A percentile compares a stretch with the other conserved stretches of the same genome.
Conservation (phyloP, 768 basidiomycete species). For the Podaxis carcinomalis region DNA sequence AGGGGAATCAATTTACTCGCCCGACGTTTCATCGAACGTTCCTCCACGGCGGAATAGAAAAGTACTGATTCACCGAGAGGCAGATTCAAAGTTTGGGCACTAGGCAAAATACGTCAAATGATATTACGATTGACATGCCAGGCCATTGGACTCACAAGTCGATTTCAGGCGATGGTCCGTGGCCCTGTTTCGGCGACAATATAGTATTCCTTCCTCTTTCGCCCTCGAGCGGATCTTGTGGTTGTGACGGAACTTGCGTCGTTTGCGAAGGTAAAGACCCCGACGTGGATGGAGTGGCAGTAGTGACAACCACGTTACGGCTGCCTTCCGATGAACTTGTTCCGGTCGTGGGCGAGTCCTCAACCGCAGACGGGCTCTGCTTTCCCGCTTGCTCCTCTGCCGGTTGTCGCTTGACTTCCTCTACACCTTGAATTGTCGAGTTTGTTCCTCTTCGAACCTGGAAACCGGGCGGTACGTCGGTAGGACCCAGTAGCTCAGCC, state of each 20-base stretch:
- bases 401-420: slow-evolving; percentile 4
- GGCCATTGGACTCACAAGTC: slow-evolving; percentile 38
- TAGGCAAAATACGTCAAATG: not conserved
- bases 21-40: slow-evolving; percentile 48
- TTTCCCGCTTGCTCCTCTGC: not conserved
- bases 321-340: slow-evolving; percentile 40
- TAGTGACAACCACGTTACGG: slow-evolving; percentile 32
- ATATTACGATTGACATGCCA: not conserved
- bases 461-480: slow-evolving; percentile 8
- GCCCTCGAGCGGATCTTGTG: slow-evolving; percentile 15
- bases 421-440: slow-evolving; percentile 15
- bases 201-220: slow-evolving; percentile 50
- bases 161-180: slow-evolving; percentile 29
- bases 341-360: slow-evolving; percentile 13
- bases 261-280: slow-evolving; percentile 5
- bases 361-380: slow-evolving; percentile 18
- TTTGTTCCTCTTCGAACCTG: slow-evolving; percentile 13
- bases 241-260: not conserved
- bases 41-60: slow-evolving; percentile 51
- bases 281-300: slow-evolving; percentile 26
- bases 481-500: not conserved
- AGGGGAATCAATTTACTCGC: slow-evolving; percentile 52
- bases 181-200: slow-evolving; percentile 51
- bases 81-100: slow-evolving; percentile 34
- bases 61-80: slow-evolving; percentile 42